A percentile compares a stretch with the other conserved stretches of the same genome.
These are phyloP conservation scores for Mortierella sp. DNA, from an alignment of 371 early-diverging fungal genomes.

Conservation along the genomic window DNA sequence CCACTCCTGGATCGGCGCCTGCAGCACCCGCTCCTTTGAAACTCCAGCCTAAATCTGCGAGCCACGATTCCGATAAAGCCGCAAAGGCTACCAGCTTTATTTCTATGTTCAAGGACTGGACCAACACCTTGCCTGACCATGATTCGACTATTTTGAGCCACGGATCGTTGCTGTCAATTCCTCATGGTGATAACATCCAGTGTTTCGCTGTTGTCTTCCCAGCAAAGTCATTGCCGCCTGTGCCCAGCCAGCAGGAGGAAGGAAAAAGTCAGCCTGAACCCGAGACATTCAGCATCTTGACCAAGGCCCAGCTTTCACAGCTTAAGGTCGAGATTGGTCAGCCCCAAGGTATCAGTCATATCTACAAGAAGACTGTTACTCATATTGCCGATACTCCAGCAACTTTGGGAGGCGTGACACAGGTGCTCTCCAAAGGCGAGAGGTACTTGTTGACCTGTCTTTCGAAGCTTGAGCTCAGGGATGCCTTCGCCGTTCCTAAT, in stretches of 20 bases:
- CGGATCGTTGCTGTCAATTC: conserved; percentile 41
- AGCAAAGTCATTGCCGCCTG: conserved; percentile 41
- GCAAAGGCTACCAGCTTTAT: conserved; percentile 25
- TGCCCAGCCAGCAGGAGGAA: conserved; percentile 44
- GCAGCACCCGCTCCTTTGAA: conserved; percentile 46
- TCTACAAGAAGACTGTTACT: conserved; percentile 38
- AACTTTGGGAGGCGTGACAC: conserved; percentile 67
- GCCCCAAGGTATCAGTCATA: conserved; percentile 32
- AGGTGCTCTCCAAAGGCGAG: conserved; percentile 61
- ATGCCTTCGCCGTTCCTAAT: conserved; percentile 64
- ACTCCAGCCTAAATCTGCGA: conserved; percentile 51
- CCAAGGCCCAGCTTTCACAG: conserved; percentile 51
- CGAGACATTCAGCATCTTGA: conserved; percentile 60
- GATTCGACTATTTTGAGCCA: conserved; percentile 37
- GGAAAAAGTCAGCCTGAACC: conserved; percentile 29
- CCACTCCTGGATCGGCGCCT: conserved; percentile 32
- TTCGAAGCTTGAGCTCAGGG: conserved; percentile 64
- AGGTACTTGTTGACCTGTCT: conserved; percentile 69
- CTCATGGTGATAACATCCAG: conserved; percentile 32
- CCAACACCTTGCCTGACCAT: conserved; percentile 20
- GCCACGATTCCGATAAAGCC: conserved; percentile 40
- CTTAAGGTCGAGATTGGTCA: conserved; percentile 65
- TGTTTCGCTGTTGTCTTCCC: conserved; percentile 45
- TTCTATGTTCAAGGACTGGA: conserved; percentile 39
- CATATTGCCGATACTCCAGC: conserved; percentile 46